phyloP scores from a whole-genome alignment of 768 basidiomycete genomes.

The Holtermannia corniformis region DNA sequence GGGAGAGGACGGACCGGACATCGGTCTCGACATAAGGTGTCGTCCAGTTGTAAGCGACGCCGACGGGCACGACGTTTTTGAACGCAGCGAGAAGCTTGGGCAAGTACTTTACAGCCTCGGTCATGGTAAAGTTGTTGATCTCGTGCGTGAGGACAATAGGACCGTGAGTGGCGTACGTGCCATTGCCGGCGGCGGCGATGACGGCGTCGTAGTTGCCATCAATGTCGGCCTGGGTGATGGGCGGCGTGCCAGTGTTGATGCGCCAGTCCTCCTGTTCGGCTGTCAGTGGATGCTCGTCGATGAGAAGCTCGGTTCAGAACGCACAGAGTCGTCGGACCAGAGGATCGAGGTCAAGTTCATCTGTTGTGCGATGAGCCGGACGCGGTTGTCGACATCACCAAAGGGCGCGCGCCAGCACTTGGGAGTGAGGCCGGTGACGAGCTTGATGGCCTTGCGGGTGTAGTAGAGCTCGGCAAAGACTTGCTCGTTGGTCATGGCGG shows the following conservation, averaged over 20 bases:
- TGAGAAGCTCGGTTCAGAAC: too few species aligned
- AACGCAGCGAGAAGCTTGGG: slow-evolving; percentile 31
- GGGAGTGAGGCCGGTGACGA: slow-evolving; percentile 32
- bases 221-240: slow-evolving; percentile 24
- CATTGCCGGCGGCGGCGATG: slow-evolving; percentile 25
- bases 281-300: too few species aligned
- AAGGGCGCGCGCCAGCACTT: slow-evolving; percentile 33
- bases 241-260: slow-evolving; percentile 14
- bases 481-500: slow-evolving; percentile 44
- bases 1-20: slow-evolving; percentile 10
- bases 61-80: slow-evolving; percentile 33
- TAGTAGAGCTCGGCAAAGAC: slow-evolving; percentile 40
- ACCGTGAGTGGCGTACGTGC: slow-evolving; percentile 25
- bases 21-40: slow-evolving; percentile 38
- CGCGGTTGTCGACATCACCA: slow-evolving; percentile 40
- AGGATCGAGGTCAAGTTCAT: slow-evolving; percentile 34
- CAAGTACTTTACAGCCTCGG: slow-evolving; percentile 19
- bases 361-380: slow-evolving; percentile 30
- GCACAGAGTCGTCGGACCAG: slow-evolving; percentile 33
- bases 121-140: slow-evolving; percentile 40
- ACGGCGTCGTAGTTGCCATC: slow-evolving; percentile 35
- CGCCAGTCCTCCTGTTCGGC: slow-evolving; percentile 38
- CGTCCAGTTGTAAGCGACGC: slow-evolving; percentile 32
- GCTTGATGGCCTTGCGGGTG: slow-evolving; percentile 29
- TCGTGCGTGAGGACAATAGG: slow-evolving; percentile 41